Evolutionary conservation across 2,329 filamentous ascomycete genomes (phyloP), one percentile per base, ranked within the genome.

Genomic region (Mollisiaceae sp.): DNA sequence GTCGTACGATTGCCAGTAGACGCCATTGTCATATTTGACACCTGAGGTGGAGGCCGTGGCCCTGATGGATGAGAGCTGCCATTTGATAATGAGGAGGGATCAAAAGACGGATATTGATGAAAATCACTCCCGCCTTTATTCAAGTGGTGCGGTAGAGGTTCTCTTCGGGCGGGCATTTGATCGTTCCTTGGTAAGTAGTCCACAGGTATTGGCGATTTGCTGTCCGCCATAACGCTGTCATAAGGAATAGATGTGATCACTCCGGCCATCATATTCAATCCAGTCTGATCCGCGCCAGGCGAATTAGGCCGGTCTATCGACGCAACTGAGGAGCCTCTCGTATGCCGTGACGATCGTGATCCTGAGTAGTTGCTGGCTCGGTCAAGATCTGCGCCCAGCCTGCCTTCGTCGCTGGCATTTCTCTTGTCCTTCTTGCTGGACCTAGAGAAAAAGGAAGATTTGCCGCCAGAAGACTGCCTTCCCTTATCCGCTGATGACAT

Each of bases 191-290:
- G 89, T 52, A 92, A 81, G 75, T 91, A 91, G 55, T 96, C 91
- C 74, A 92, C 83, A 45, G 90, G 80, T 65, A 92, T 85, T 5
- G 92, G 90, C 27, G 89, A 90, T 75, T 87, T 88, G 58, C 85
- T 85, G 76, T 91, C 90, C 62, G 85, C 77, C 59, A 84, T 77
- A 36, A 90, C 83, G 73, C 82, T 88, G 72, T 97, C 92, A 81
- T 96, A 97, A 38, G 94, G 92, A 70, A 97, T 94, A 35, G 92
- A 90, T 39, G 93, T 93, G 75, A 97, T 92, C 65, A 94, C 87
- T 65, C 93, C 93, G 39, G 93, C 90, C 75, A 88, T 89, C 81
- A 89, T 89, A 75, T 91, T 90, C 67, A 94, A 80, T 65, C 87
- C 89, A 66, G 84, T 80, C 58, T 76, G 72, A 72, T 88, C 85